phyloP scores from a whole-genome alignment of 179 eudicot species.

The Carnegiea gigantea region DNA sequence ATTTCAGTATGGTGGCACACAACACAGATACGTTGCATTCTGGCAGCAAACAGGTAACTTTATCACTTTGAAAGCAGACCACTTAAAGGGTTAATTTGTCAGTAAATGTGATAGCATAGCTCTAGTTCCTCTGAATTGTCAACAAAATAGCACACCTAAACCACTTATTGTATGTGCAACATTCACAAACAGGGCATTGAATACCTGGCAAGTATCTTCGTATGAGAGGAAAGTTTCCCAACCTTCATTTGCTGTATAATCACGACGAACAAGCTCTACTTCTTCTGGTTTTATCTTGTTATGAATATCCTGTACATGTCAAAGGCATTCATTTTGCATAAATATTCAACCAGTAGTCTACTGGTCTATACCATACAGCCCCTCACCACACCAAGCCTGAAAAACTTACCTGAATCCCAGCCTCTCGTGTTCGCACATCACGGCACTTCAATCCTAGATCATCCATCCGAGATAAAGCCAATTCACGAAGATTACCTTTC shows the following conservation, averaged over 20 bases:
- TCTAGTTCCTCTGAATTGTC: not conserved
- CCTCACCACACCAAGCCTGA: not conserved
- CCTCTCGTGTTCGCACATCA: conserved; percentile 98
- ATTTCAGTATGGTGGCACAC: not conserved
- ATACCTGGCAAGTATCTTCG: conserved; percentile 92
- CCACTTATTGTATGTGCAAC: not conserved
- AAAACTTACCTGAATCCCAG: conserved; percentile 85
- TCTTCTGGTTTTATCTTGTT: conserved; percentile 94
- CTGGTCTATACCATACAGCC: not conserved
- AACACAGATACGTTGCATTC: not conserved
- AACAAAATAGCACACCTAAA: not conserved
- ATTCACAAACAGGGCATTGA: not conserved
- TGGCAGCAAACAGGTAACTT: not conserved
- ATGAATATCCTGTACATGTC: conserved; percentile 72
- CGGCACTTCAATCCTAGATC: conserved; percentile 95
- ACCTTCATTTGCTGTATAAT: conserved; percentile 96
- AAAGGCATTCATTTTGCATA: conserved; percentile 5
- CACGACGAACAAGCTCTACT: conserved; percentile 97
- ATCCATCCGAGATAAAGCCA: conserved; percentile 98
- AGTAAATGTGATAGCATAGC: not conserved
- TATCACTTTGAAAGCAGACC: not conserved
- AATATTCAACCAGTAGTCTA: not conserved
- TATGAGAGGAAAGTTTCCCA: conserved; percentile 99
- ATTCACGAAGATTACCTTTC: conserved; percentile 97
- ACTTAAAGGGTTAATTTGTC: not conserved